Percentiles rank a stretch among this genome's conserved stretches.
phyloP scores from a whole-genome alignment of 2,329 filamentous ascomycete genomes.

The Thelonectria blattea region DNA sequence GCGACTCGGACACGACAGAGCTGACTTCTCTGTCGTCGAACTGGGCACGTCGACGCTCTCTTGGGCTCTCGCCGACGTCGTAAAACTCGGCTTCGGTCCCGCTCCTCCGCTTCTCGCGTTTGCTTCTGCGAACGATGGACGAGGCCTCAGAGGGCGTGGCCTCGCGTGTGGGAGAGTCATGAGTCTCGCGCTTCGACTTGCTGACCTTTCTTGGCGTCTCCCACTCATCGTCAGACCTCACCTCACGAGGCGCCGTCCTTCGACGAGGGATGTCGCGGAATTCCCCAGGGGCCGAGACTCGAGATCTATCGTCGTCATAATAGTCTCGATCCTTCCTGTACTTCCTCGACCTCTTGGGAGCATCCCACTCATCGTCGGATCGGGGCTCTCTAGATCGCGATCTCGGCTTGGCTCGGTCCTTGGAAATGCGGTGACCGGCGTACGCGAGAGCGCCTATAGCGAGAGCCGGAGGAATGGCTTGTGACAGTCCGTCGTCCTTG shows the following conservation, averaged over 20 bases:
- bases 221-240: conserved; percentile 41
- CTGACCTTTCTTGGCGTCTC: conserved; percentile 41
- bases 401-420: conserved; percentile 1
- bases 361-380: conserved; percentile 38
- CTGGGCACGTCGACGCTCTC: conserved; percentile 47
- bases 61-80: conserved; percentile 44
- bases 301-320: conserved; percentile 7
- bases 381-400: conserved; percentile 14
- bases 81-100: conserved; percentile 45
- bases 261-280: not conserved
- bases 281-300: conserved; percentile 1
- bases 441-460: conserved; percentile 23
- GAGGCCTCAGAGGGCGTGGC: conserved; percentile 47
- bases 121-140: conserved; percentile 49
- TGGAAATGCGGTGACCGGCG: not conserved
- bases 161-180: conserved; percentile 43
- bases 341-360: conserved; percentile 41
- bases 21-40: conserved; percentile 55
- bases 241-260: conserved; percentile 4
- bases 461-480: conserved; percentile 16
- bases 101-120: conserved; percentile 48
- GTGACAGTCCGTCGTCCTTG: conserved; percentile 6
- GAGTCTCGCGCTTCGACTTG: conserved; percentile 45
- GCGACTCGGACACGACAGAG: conserved; percentile 56
- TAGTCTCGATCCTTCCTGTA: conserved; percentile 7